Base-by-base conservation (phyloP, 2,329 filamentous ascomycete species). In the Dothiorella sarmentorum region DNA sequence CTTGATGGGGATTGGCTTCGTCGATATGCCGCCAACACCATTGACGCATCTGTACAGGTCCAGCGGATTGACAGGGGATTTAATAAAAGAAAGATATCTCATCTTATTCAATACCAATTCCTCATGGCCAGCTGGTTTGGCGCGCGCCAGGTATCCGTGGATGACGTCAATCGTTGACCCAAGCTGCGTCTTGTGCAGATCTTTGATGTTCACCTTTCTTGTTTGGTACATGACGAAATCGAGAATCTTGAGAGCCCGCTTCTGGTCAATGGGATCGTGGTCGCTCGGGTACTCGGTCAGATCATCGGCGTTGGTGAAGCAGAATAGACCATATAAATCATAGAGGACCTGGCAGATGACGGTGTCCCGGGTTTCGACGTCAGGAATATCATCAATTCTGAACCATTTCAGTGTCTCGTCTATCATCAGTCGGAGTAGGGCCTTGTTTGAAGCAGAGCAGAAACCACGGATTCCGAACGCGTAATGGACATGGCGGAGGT, bases 151-250 rank as follows among this genome's bases (percentile, higher is more conserved):
- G 4, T 90, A 87, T 64, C 90, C 86, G 70, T 97, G 92, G 74
- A 99, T 90, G 65, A 92, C 91, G 60, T 99, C 94, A 60, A 99
- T 94, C 0, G 91, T 91, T 15, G 82, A 85, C 70, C 93, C 95
- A 56, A 99, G 79, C 58, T 97, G 91, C 15, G 91, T 94, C 71
- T 96, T 97, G 15, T 91, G 84, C 17, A 97, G 76, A 64, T 97
- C 94, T 67, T 93, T 96, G 77, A 96, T 89, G 20, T 90, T 87
- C 79, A 97, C 87, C 61, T 89, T 86, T 51, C 87, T 87, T 2
- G 90, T 90, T 60, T 97, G 85, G 33, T 84, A 79, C 68, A 95
- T 87, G 35, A 97, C 84, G 67, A 92, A 89, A 62, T 96, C 89
- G 10, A 96, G 85, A 47, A 97, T 82, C 63, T 88, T 85, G 67